These are phyloP conservation scores for Pythium rishiriense DNA, from an alignment of 352 stramenopile genomes.

Conservation along the genomic window DNA sequence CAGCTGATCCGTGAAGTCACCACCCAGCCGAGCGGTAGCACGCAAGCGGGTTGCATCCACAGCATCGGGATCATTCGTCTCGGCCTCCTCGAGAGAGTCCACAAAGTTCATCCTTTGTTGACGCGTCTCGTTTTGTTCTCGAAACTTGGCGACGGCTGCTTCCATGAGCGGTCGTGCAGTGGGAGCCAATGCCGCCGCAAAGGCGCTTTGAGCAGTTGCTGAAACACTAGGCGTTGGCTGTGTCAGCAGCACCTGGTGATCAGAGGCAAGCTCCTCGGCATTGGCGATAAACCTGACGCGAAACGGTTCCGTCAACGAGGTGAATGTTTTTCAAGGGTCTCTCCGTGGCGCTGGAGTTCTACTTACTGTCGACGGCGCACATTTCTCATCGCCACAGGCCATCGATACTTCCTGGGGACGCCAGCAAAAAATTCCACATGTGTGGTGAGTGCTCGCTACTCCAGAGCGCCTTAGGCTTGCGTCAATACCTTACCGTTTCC, in stretches of 20 bases:
- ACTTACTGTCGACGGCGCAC: conserved; percentile 58
- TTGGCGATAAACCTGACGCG: conserved; percentile 22
- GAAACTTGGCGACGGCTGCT: conserved; percentile 1
- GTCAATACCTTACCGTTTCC: conserved; percentile 29
- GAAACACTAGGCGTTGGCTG: background rate
- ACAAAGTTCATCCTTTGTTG: conserved; percentile 14
- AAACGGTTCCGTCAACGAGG: background rate
- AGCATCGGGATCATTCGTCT: background rate
- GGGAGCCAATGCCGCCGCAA: conserved; percentile 27
- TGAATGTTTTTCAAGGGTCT: too few relatives aligned
- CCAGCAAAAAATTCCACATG: background rate
- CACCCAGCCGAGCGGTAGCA: conserved; percentile 15
- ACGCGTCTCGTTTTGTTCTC: conserved; percentile 23
- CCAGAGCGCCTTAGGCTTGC: too few relatives aligned
- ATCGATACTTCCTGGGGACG: conserved; percentile 82
- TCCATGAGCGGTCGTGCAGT: conserved; percentile 22
- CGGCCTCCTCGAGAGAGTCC: conserved; percentile 8
- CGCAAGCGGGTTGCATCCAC: conserved; percentile 14
- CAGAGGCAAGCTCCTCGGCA: conserved; percentile 9
- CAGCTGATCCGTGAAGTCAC: conserved; percentile 24
- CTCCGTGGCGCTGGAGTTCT: too few relatives aligned
- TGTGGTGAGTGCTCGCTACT: background rate
- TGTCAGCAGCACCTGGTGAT: conserved; percentile 20
- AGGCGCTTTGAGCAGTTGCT: conserved; percentile 10
- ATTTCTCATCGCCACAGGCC: conserved; percentile 66